These are phyloP conservation scores for Oryza nivara DNA, from an alignment of 176 grass and related monocot genomes.

Conservation along the genomic window DNA sequence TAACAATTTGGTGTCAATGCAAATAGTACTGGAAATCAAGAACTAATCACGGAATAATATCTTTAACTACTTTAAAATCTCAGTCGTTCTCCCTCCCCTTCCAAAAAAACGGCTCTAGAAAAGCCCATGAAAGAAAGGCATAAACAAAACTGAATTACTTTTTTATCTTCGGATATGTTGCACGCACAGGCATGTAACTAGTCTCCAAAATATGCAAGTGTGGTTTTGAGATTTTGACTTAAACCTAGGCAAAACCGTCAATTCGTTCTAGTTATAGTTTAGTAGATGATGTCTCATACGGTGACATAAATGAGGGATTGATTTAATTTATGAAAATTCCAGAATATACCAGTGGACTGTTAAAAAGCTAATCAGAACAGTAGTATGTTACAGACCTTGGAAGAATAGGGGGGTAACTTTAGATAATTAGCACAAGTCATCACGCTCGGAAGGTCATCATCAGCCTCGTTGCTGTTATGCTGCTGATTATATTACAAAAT, in stretches of 20 bases:
- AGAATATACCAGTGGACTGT: not conserved
- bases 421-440: slow-evolving; percentile 99
- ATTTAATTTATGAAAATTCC: not conserved
- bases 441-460: slow-evolving; percentile 87
- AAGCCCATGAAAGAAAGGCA: too few species aligned
- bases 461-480: slow-evolving; percentile 66
- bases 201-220: not conserved
- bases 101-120: too few species aligned
- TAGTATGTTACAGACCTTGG: slow-evolving; percentile 61
- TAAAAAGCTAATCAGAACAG: not conserved
- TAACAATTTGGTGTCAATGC: not conserved
- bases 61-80: too few species aligned
- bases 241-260: not conserved
- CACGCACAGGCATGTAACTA: too few species aligned
- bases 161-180: too few species aligned
- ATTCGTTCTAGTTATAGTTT: not conserved
- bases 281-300: not conserved
- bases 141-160: too few species aligned
- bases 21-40: not conserved
- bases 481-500: slow-evolving; percentile 50
- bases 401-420: slow-evolving; percentile 91
- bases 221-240: not conserved
- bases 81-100: too few species aligned
- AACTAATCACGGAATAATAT: not conserved
- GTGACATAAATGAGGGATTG: not conserved